A percentile compares a stretch with the other conserved stretches of the same genome.
Evolutionary conservation across 345 rosid species (phyloP).

Genomic region (Brassica rapa): DNA sequence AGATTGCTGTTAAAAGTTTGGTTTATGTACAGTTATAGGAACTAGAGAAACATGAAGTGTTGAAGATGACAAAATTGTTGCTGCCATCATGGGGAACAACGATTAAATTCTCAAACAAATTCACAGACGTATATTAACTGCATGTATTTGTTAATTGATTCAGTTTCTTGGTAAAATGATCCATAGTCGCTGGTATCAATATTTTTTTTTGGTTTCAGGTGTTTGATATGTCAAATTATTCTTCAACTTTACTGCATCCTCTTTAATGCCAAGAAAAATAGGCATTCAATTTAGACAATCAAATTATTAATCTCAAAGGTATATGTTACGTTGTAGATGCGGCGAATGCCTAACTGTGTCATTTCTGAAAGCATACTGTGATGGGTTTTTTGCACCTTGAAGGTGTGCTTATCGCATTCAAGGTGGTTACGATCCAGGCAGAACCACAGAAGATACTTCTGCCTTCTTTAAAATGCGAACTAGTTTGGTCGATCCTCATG

Average conservation of each 20-base stretch:
- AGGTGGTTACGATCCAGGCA: slow-evolving; percentile 90
- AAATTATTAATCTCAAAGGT: neutral
- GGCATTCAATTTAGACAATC: neutral
- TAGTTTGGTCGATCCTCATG: neutral
- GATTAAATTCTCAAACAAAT: neutral
- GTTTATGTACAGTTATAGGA: neutral
- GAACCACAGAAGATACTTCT: slow-evolving; percentile 68
- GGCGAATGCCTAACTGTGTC: too few species aligned
- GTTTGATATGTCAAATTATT: neutral
- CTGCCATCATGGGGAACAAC: neutral
- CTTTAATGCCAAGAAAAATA: neutral
- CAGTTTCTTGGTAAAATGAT: neutral
- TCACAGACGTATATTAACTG: neutral
- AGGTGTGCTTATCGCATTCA: too few species aligned
- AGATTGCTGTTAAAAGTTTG: neutral
- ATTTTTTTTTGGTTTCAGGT: neutral
- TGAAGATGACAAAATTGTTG: neutral
- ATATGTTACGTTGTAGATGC: neutral
- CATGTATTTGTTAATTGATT: neutral
- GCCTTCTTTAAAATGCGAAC: neutral
- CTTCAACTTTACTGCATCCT: neutral
- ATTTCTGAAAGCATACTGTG: too few species aligned
- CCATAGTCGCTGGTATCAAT: neutral
- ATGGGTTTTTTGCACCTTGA: too few species aligned
- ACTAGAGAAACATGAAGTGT: neutral